These are phyloP conservation scores for Verruconis gallopava DNA, from an alignment of 2,329 filamentous ascomycete species.

Conservation along the genomic window DNA sequence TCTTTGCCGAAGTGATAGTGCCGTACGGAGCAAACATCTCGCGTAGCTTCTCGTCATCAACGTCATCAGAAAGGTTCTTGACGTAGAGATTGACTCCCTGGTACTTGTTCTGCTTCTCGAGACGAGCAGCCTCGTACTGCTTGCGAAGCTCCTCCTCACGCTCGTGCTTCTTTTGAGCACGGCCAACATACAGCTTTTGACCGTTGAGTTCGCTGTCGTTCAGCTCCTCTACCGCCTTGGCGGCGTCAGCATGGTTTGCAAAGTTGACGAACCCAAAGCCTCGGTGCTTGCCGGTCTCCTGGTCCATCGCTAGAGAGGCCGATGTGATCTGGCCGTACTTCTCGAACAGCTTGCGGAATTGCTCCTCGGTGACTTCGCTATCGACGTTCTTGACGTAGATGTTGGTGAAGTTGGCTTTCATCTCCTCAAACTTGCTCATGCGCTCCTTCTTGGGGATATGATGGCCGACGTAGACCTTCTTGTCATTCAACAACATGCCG, in stretches of 20 bases:
- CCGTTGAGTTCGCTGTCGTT: constrained; percentile 86
- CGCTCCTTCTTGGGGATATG: constrained; percentile 99
- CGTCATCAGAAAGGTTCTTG: constrained; percentile 95
- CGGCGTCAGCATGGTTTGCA: constrained; percentile 76
- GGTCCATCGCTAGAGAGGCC: constrained; percentile 79
- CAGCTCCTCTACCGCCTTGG: constrained; percentile 77
- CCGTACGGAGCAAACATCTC: constrained; percentile 85
- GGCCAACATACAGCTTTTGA: constrained; percentile 94
- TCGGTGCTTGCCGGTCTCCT: constrained; percentile 76
- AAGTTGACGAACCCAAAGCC: constrained; percentile 97
- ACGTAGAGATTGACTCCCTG: constrained; percentile 99
- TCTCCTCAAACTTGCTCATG: constrained; percentile 99
- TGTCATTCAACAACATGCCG: constrained; percentile 99
- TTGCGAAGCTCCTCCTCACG: constrained; percentile 98
- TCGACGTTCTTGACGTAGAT: constrained; percentile 99
- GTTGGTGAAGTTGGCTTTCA: constrained; percentile 99
- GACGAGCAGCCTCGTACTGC: constrained; percentile 93
- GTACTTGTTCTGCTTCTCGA: constrained; percentile 99
- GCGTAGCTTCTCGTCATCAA: constrained; percentile 95
- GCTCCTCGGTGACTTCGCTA: constrained; percentile 71
- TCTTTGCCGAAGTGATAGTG: constrained; percentile 95
- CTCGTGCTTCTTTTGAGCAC: constrained; percentile 99
- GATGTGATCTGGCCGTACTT: constrained; percentile 90
- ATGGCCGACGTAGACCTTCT: constrained; percentile 99
- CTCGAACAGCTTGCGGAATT: constrained; percentile 90